A percentile compares a stretch with the other conserved stretches of the same genome.
phyloP scores from a whole-genome alignment of 169 alveolate genomes.

The Perkinsus olseni region DNA sequence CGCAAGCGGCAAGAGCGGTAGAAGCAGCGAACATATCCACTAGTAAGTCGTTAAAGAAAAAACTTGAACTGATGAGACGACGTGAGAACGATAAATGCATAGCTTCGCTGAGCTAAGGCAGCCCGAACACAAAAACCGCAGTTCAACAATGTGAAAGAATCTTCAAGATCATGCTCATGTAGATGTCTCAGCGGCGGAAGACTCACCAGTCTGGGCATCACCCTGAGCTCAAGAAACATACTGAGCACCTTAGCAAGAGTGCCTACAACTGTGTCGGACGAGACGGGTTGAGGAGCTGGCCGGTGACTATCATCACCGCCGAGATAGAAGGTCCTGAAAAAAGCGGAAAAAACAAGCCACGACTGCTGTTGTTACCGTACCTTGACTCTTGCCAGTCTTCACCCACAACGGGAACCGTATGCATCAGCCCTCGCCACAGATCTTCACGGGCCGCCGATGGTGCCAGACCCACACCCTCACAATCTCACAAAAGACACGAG shows the following conservation, averaged over 20 bases:
- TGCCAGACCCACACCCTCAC: background rate
- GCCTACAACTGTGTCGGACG: background rate
- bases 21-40: background rate
- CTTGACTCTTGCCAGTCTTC: background rate
- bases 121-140: background rate
- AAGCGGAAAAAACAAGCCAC: background rate
- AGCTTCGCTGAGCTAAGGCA: background rate
- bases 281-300: background rate
- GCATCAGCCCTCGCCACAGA: background rate
- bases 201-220: background rate
- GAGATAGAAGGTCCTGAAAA: background rate
- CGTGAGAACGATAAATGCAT: background rate
- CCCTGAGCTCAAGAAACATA: background rate
- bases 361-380: background rate
- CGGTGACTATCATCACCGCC: background rate
- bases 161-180: background rate
- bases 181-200: background rate
- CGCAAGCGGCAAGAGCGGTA: constrained; percentile 46
- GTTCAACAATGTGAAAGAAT: background rate
- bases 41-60: constrained; percentile 18
- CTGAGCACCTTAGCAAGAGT: background rate
- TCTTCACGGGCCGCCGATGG: background rate
- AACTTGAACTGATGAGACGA: constrained; percentile 1
- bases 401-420: background rate
- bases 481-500: background rate